Evolutionary conservation across 2,329 filamentous ascomycete species (phyloP).

Genomic region (Cordyceps pruinosa): DNA sequence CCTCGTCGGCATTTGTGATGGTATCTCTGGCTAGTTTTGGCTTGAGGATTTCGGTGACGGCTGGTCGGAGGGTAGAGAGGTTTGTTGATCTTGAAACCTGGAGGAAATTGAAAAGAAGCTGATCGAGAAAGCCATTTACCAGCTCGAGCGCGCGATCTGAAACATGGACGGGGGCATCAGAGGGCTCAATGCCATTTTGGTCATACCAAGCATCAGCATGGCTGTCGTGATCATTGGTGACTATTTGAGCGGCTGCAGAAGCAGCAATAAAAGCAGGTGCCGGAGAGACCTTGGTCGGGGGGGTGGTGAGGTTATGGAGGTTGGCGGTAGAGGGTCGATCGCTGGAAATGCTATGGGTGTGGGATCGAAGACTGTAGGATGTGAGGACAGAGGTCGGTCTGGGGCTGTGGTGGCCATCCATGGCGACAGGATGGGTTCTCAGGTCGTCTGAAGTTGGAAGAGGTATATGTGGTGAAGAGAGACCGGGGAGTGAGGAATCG

Average conservation of each 20-base stretch:
- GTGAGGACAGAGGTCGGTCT: conserved; percentile 28
- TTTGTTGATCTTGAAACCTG: conserved; percentile 70
- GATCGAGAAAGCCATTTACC: conserved; percentile 89
- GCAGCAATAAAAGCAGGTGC: conserved; percentile 80
- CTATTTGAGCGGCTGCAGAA: conserved; percentile 82
- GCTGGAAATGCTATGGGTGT: conserved; percentile 62
- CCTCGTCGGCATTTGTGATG: conserved; percentile 75
- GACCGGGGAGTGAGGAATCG: neutral
- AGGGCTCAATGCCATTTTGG: conserved; percentile 58
- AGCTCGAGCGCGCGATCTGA: conserved; percentile 66
- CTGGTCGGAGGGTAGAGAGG: conserved; percentile 67
- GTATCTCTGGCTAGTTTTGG: conserved; percentile 81
- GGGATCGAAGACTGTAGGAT: conserved; percentile 36
- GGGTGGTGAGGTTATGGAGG: conserved; percentile 54
- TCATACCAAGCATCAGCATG: conserved; percentile 64
- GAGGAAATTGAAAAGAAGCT: conserved; percentile 88
- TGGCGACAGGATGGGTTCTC: neutral
- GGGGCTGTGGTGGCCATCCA: conserved; percentile 16
- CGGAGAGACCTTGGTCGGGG: conserved; percentile 64
- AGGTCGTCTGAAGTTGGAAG: neutral
- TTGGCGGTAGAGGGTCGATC: conserved; percentile 58
- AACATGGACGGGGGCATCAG: conserved; percentile 63
- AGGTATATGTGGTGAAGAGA: neutral
- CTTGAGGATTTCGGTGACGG: conserved; percentile 81
- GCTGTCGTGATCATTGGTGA: conserved; percentile 79